Evolutionary conservation across 768 basidiomycete genomes (phyloP), one percentile per base, ranked within the genome.

Genomic region (Pleurotus giganteus): DNA sequence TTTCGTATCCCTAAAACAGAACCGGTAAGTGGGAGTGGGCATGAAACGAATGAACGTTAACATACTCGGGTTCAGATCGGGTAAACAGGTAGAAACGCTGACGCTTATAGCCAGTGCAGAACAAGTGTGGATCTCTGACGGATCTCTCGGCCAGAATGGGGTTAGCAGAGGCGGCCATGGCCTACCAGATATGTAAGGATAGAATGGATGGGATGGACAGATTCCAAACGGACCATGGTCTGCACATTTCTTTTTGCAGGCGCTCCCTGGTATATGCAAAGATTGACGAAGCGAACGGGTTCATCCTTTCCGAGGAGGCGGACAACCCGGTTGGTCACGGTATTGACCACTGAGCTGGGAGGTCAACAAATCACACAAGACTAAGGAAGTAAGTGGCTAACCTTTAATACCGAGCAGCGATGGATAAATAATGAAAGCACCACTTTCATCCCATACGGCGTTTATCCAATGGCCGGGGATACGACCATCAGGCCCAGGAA

Each of bases 401-500:
- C 96, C 91, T 80, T 99, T 99, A 61, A 99, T 88, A 1, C 97
- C 97, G 41, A 98, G 76, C 58, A 99, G 71, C 0, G 94, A 93
- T 15, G 96, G 92, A 65, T 98, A 99, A 28, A 99, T 69, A 17
- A 98, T 76, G 65, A 99, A 97, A 13, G 92, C 88, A 4, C 96
- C 95, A 58, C 89, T 94, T 71, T 99, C 97, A 65, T 99, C 97
- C 95, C 95, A 99, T n/a, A 94, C 81, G 1, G 86, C 91, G 65
- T 91, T 95, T 24, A 85, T 90, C 78, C 89, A 94, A 62, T 85
- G 82, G 21, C 86, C 90, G 51, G 85, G 88, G 55, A 82, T 74
- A 50, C 74, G 77, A 26, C 86, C 87, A 65, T 91, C 89, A 3
- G 85, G 83, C 11, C 85, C 88, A 32, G 88, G 85, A 53, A 88